A percentile compares a stretch with the other conserved stretches of the same genome.
phyloP scores from a whole-genome alignment of 192 early-diverging fungal species.

The Linnemannia schmuckeri region DNA sequence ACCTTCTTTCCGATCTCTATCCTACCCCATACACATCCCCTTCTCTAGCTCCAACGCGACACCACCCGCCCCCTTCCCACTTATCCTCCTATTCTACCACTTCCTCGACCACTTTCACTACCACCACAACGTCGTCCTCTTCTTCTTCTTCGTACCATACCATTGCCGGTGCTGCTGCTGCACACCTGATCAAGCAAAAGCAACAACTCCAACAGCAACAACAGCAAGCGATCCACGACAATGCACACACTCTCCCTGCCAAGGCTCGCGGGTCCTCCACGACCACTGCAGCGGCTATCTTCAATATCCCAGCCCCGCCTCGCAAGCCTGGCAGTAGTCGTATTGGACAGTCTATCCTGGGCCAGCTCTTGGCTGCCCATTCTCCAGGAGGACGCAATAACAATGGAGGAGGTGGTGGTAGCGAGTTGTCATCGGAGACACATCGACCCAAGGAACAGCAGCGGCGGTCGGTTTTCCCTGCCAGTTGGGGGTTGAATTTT shows the following conservation, averaged over 20 bases:
- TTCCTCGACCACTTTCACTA: conserved; percentile 1
- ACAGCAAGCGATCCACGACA: conserved; percentile 17
- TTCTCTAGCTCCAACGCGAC: conserved; percentile 9
- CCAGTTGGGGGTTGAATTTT: conserved; percentile 25
- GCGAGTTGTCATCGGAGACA: conserved; percentile 32
- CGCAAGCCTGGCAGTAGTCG: conserved; percentile 24
- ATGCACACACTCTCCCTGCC: conserved; percentile 28
- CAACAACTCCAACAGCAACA: conserved; percentile 13
- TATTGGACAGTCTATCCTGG: conserved; percentile 44
- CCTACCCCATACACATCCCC: conserved; percentile 44
- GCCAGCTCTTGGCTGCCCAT: conserved; percentile 47
- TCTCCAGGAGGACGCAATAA: conserved; percentile 33
- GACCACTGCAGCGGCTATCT: background rate
- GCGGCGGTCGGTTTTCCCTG: conserved; percentile 40
- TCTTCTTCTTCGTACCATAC: background rate
- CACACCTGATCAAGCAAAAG: conserved; percentile 3
- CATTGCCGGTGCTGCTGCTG: background rate
- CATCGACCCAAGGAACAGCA: conserved; percentile 49
- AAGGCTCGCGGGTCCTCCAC: background rate
- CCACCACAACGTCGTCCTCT: conserved; percentile 4
- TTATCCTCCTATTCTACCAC: conserved; percentile 14
- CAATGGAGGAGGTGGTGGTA: conserved; percentile 18
- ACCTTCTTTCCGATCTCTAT: conserved; percentile 20
- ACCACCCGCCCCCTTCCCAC: conserved; percentile 7
- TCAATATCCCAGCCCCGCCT: conserved; percentile 16